Base-by-base conservation (phyloP, 805 yeast species). In the Vanderwaltozyma tropicalis region DNA sequence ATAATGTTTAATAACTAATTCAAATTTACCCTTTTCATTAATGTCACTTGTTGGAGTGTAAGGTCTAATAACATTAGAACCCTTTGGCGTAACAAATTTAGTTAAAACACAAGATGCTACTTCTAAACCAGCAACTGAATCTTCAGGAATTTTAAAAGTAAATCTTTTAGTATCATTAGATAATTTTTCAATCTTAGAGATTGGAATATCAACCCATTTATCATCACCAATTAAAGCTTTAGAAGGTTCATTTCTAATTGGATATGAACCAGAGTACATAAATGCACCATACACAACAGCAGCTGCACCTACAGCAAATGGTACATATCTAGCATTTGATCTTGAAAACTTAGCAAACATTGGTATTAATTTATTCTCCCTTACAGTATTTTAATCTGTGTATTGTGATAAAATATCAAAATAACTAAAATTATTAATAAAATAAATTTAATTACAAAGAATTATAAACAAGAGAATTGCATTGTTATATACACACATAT, bases 41-140 rank as follows among this genome's bases (percentile, higher is more conserved):
- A 71, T 64, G 53, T 80, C 86, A 29, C 84, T 72, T 34, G 80
- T 71, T 42, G 98, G 98, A 29, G 98, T 92, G 66, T 79, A 80
- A 30, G 87, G 87, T 67, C 96, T 80, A 46, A 92, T 68, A 35
- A 89, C 95, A 55, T 78, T 77, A 64, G 68, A 75, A 48, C 96
- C 97, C 67, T 85, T 84, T 44, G 78, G 74, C 42, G 89, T 79
- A 39, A 77, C 80, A 56, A 67, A 84, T 68, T 87, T 88, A 62
- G 95, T 74, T 59, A 92, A 59, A 32, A 92, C 59, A 46, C 80
- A 76, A 22, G 92, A 83, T 31, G 97, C 94, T 37, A 80, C 72
- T 47, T 71, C 66, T 49, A 87, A 71, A 26, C 97, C 97, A 22
- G 86, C 70, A 15, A 68, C 76, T 42, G 78, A 74, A 53, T 80